phyloP scores from a whole-genome alignment of 2,329 filamentous ascomycete genomes.

The Dothistroma pini region DNA sequence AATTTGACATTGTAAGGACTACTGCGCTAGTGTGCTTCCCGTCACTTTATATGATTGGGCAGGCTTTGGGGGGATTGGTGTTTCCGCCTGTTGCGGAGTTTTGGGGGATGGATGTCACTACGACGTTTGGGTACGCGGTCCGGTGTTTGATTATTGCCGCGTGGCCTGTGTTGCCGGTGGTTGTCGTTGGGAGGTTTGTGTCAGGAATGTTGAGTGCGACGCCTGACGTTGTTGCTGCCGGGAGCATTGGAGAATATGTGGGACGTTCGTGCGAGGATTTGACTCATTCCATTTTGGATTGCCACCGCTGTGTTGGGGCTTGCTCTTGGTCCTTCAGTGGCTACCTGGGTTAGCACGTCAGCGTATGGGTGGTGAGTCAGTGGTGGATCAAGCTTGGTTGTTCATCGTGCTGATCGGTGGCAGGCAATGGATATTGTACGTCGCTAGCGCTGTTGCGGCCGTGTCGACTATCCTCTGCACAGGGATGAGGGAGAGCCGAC shows the following conservation, averaged over 20 bases:
- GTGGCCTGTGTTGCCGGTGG: conserved; percentile 36
- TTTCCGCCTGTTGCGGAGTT: conserved; percentile 40
- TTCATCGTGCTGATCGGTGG: background rate
- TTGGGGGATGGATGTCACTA: conserved; percentile 38
- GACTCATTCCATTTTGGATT: conserved; percentile 24
- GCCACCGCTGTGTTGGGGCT: conserved; percentile 5
- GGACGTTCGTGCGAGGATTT: conserved; percentile 43
- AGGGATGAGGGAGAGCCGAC: conserved; percentile 17
- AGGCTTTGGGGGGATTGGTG: conserved; percentile 39
- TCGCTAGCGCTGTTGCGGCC: background rate
- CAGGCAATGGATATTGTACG: conserved; percentile 4
- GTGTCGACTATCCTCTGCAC: conserved; percentile 1
- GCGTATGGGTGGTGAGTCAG: conserved; percentile 3
- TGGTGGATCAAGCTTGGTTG: background rate
- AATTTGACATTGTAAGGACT: conserved; percentile 15
- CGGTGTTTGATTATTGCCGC: conserved; percentile 40
- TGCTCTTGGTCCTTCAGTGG: background rate
- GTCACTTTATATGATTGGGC: conserved; percentile 15
- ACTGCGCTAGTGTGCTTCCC: conserved; percentile 24
- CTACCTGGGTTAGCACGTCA: conserved; percentile 2
- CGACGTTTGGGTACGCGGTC: conserved; percentile 34
- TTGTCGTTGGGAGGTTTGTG: conserved; percentile 43
- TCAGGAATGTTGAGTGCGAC: conserved; percentile 47
- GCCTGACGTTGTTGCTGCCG: conserved; percentile 46
- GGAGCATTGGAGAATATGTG: conserved; percentile 52